Evolutionary conservation across 2,329 filamentous ascomycete species (phyloP).

Genomic region (Sporothrix luriei): DNA sequence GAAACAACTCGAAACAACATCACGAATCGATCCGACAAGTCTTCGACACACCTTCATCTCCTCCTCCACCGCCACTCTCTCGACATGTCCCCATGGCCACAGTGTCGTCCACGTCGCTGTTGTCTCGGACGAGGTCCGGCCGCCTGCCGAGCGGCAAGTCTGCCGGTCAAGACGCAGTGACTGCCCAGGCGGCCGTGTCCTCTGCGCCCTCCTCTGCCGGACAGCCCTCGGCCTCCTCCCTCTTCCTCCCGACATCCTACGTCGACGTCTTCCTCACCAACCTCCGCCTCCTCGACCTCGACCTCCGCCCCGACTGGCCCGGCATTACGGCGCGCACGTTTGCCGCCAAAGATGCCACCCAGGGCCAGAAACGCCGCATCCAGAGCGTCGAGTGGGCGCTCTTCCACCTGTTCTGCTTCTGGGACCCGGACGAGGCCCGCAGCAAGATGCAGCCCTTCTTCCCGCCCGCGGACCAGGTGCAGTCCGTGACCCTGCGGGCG

Average conservation of each 20-base stretch:
- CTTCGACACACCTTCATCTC: background rate
- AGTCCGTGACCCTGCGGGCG: slow-evolving; percentile 86
- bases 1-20: background rate
- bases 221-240: background rate
- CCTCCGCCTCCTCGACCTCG: slow-evolving; percentile 78
- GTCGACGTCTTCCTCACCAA: slow-evolving; percentile 77
- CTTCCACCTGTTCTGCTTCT: slow-evolving; percentile 82
- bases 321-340: slow-evolving; percentile 71
- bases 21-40: background rate
- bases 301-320: slow-evolving; percentile 78
- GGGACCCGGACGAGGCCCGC: slow-evolving; percentile 74
- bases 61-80: background rate
- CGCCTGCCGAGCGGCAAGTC: slow-evolving; percentile 36
- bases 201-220: background rate
- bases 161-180: background rate
- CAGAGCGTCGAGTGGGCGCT: slow-evolving; percentile 86
- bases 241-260: slow-evolving; percentile 50
- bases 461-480: slow-evolving; percentile 83
- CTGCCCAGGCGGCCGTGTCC: slow-evolving; percentile 19
- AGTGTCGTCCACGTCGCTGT: slow-evolving; percentile 33
- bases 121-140: slow-evolving; percentile 39
- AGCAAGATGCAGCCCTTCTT: slow-evolving; percentile 86
- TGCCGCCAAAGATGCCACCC: slow-evolving; percentile 63
- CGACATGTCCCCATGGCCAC: slow-evolving; percentile 32
- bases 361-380: slow-evolving; percentile 80